A percentile compares a stretch with the other conserved stretches of the same genome.
Evolutionary conservation across 257 asterid genomes (phyloP).

Genomic region (Ehretia macrophylla): DNA sequence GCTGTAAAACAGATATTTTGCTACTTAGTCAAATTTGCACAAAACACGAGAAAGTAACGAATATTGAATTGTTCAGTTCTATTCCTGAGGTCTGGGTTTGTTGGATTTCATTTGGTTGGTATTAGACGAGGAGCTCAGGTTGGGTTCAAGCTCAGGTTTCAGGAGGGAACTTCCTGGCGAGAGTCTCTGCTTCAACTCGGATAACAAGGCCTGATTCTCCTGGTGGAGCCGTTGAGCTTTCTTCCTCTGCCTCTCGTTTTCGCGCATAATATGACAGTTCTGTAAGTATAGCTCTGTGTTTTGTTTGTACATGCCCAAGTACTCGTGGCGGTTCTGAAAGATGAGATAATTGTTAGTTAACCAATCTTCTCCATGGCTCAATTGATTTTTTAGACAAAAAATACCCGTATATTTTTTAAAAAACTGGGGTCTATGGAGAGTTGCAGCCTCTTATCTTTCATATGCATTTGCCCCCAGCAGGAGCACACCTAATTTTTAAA

Average conservation of each 20-base stretch:
- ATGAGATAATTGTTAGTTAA: background rate
- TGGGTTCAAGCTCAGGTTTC: conserved; percentile 10
- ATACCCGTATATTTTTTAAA: too few relatives aligned
- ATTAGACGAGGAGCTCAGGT: conserved; percentile 16
- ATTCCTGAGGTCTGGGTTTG: conserved; percentile 18
- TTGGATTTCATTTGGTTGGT: conserved; percentile 19
- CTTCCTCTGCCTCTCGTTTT: conserved; percentile 49
- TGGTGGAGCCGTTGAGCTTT: conserved; percentile 41
- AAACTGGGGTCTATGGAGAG: too few relatives aligned
- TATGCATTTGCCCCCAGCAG: too few relatives aligned
- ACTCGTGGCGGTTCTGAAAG: background rate
- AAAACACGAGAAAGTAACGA: too few relatives aligned
- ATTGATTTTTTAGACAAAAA: too few relatives aligned
- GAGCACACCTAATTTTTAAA: too few relatives aligned
- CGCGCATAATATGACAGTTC: conserved; percentile 39
- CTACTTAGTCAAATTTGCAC: too few relatives aligned
- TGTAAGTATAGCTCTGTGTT: conserved; percentile 47
- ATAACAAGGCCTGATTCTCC: conserved; percentile 46
- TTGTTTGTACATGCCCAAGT: conserved; percentile 39
- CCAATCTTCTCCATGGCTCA: too few relatives aligned
- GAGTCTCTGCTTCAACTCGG: conserved; percentile 38
- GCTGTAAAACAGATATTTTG: too few relatives aligned
- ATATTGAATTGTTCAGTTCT: conserved; percentile 8
- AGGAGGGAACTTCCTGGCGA: conserved; percentile 20
- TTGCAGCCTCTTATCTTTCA: too few relatives aligned